Percentiles rank a stretch among this genome's conserved stretches.
phyloP scores from a whole-genome alignment of 2,329 filamentous ascomycete species.

The Rachicladosporium sp. region DNA sequence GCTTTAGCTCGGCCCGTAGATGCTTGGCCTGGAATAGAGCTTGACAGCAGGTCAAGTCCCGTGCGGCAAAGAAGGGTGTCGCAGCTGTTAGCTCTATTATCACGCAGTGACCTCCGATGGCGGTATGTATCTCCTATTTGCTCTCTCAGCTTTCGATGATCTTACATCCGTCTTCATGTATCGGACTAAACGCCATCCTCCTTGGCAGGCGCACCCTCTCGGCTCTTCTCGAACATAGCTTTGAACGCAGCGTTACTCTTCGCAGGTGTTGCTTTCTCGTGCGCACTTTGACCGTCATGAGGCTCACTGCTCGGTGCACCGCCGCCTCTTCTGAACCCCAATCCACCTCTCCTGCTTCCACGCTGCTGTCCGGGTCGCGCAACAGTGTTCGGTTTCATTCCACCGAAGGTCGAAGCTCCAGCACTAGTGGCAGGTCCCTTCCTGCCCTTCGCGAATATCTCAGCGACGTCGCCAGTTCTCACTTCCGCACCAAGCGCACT shows the following conservation, averaged over 20 bases:
- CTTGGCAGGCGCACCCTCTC: not conserved
- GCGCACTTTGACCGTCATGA: constrained; percentile 9
- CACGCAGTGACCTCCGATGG: too few species aligned
- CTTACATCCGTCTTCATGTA: too few species aligned
- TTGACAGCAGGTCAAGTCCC: too few species aligned
- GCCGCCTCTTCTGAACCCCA: constrained; percentile 36
- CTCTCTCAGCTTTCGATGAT: too few species aligned
- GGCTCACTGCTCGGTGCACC: constrained; percentile 14
- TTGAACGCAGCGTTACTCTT: constrained; percentile 50
- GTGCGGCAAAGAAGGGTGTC: too few species aligned
- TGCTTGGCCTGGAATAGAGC: too few species aligned
- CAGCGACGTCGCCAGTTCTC: constrained; percentile 38
- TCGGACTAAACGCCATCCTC: not conserved
- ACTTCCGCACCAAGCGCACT: constrained; percentile 28
- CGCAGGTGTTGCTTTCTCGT: constrained; percentile 20
- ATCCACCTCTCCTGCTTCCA: constrained; percentile 34
- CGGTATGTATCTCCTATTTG: too few species aligned
- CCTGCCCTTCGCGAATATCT: constrained; percentile 35
- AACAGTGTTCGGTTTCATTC: constrained; percentile 18
- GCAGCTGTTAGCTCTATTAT: too few species aligned
- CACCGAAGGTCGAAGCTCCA: constrained; percentile 5
- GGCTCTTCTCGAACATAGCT: constrained; percentile 35
- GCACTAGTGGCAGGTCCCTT: constrained; percentile 23
- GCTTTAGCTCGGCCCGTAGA: too few species aligned
- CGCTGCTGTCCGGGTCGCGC: constrained; percentile 34